Evolutionary conservation across 768 basidiomycete species (phyloP).

Genomic region (Hygrocybe punicea): DNA sequence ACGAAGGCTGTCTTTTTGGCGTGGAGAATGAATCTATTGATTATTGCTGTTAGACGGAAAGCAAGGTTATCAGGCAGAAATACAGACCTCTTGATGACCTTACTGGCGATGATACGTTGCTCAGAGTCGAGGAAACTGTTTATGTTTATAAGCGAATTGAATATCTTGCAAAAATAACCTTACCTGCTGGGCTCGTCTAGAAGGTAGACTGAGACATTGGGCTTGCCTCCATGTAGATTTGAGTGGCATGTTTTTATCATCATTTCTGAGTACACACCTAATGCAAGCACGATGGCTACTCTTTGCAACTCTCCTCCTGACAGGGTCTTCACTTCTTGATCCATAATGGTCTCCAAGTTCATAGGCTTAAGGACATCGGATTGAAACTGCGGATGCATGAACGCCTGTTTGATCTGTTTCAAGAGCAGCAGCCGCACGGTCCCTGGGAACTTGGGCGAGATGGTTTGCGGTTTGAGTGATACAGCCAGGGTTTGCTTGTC

Average conservation of each 20-base stretch:
- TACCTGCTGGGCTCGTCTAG: constrained; percentile 91
- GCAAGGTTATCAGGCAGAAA: constrained; percentile 1
- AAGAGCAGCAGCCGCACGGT: constrained; percentile 93
- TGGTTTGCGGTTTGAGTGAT: constrained; percentile 98
- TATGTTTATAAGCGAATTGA: background rate
- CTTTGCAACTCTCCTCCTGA: constrained; percentile 98
- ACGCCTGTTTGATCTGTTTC: constrained; percentile 90
- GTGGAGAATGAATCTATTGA: constrained; percentile 80
- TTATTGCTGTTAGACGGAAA: background rate
- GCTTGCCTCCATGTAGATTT: constrained; percentile 48
- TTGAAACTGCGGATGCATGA: constrained; percentile 99
- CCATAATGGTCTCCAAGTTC: constrained; percentile 90
- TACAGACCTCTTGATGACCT: constrained; percentile 90
- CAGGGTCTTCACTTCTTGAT: constrained; percentile 96
- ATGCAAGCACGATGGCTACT: constrained; percentile 90
- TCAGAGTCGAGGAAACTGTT: constrained; percentile 93
- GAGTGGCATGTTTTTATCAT: background rate
- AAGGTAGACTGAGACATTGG: constrained; percentile 83
- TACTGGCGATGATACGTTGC: constrained; percentile 96
- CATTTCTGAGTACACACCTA: constrained; percentile 49
- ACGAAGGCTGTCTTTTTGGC: constrained; percentile 97
- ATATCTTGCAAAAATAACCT: constrained; percentile 19
- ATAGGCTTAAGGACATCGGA: constrained; percentile 97
- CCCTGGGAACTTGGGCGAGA: constrained; percentile 96
- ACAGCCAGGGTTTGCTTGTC: constrained; percentile 80